A percentile compares a stretch with the other conserved stretches of the same genome.
Conservation (phyloP, 2,329 filamentous ascomycete genomes). For the Aspergillus sp. region DNA sequence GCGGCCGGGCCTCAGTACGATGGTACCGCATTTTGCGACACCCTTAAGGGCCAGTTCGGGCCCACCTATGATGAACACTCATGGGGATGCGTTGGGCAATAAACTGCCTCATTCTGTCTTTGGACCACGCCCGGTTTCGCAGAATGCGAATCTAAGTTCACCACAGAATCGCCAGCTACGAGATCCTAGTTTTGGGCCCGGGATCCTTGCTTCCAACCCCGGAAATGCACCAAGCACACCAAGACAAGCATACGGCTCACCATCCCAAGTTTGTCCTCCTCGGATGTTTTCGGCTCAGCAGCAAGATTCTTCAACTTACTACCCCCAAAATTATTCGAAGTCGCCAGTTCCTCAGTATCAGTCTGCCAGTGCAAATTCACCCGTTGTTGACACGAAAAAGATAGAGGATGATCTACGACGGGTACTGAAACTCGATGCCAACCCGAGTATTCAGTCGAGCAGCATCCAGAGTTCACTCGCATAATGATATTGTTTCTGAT, state of each 20-base stretch:
- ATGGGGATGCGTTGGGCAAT: constrained; percentile 17
- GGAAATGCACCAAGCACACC: constrained; percentile 11
- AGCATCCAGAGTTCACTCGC: constrained; percentile 36
- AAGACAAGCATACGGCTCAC: constrained; percentile 21
- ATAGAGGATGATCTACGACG: constrained; percentile 51
- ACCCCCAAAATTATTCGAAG: constrained; percentile 25
- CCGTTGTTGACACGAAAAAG: constrained; percentile 41
- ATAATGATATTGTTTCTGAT: constrained; percentile 16
- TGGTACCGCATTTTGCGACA: constrained; percentile 31
- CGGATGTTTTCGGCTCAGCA: constrained; percentile 17
- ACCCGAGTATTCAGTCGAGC: constrained; percentile 27
- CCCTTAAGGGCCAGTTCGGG: constrained; percentile 35
- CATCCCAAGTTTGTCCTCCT: constrained; percentile 23
- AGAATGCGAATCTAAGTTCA: constrained; percentile 23
- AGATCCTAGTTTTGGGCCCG: constrained; percentile 34
- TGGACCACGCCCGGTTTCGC: constrained; percentile 23
- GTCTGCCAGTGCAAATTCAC: constrained; percentile 24
- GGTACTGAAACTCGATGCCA: constrained; percentile 46
- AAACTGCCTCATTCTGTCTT: constrained; percentile 18
- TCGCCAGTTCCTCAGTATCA: constrained; percentile 22
- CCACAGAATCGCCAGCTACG: constrained; percentile 25
- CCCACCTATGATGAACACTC: constrained; percentile 28
- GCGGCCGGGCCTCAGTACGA: constrained; percentile 18
- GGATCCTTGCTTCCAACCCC: constrained; percentile 26
- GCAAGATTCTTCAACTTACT: constrained; percentile 19